Evolutionary conservation across 1,284 basidiomycete species (phyloP).

Genomic region (Apiotrichum mycotoxinovorans): DNA sequence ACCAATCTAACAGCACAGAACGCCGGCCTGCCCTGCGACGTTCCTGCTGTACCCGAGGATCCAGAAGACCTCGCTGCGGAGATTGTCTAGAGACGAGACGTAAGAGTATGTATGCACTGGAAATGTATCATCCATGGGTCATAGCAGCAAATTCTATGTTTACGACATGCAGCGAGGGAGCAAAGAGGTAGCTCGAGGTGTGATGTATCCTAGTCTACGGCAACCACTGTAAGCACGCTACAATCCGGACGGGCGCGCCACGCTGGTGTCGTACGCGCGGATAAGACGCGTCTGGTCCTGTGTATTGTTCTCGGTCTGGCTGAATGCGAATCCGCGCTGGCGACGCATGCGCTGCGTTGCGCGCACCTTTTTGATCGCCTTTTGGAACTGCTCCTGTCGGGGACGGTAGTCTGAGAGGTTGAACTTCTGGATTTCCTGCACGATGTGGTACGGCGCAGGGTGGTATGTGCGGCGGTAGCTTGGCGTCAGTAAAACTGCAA

Average conservation of each 20-base stretch:
- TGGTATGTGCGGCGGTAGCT: conserved; percentile 83
- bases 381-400: conserved; percentile 96
- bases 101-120: too few species aligned
- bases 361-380: conserved; percentile 96
- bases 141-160: neutral
- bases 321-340: conserved; percentile 93
- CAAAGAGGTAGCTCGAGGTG: too few species aligned
- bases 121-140: neutral
- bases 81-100: too few species aligned
- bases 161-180: neutral
- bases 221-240: conserved; percentile 14
- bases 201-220: neutral
- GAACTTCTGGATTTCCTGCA: conserved; percentile 94
- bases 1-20: conserved; percentile 20
- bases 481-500: conserved; percentile 36
- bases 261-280: conserved; percentile 79
- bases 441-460: conserved; percentile 91
- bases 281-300: conserved; percentile 85
- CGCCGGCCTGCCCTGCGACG: conserved; percentile 37
- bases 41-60: conserved; percentile 12
- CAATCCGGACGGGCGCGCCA: conserved; percentile 46
- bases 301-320: conserved; percentile 79
- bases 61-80: neutral
- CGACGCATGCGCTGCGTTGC: conserved; percentile 91
- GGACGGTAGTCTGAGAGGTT: conserved; percentile 97